These are phyloP conservation scores for Torulaspora gathmanii DNA, from an alignment of 805 yeast species.

Conservation along the genomic window DNA sequence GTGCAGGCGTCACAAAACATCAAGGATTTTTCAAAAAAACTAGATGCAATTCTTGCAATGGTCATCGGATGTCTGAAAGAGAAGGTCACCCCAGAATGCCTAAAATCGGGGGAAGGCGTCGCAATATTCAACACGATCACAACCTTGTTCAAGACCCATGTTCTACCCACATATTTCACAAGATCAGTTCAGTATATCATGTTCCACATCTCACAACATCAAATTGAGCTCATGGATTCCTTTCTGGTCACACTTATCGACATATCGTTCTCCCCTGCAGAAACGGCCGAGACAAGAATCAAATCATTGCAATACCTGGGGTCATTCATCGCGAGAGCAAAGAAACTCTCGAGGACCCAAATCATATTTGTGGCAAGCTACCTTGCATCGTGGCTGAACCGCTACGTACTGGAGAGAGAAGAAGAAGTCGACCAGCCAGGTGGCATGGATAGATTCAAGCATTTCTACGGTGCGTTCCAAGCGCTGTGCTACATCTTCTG, in stretches of 20 bases:
- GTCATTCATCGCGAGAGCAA: slow-evolving; percentile 85
- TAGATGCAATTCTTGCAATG: slow-evolving; percentile 62
- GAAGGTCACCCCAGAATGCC: slow-evolving; percentile 46
- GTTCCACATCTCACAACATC: slow-evolving; percentile 76
- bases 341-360: slow-evolving; percentile 63
- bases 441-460: slow-evolving; percentile 87
- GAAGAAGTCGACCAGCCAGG: slow-evolving; percentile 60
- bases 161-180: slow-evolving; percentile 89
- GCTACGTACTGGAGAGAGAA: slow-evolving; percentile 80
- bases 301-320: slow-evolving; percentile 91
- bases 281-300: slow-evolving; percentile 67
- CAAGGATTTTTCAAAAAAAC: slow-evolving; percentile 54
- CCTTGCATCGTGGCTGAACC: slow-evolving; percentile 75
- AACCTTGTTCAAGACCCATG: slow-evolving; percentile 71
- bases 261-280: slow-evolving; percentile 66
- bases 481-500: slow-evolving; percentile 88
- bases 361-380: slow-evolving; percentile 78
- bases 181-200: slow-evolving; percentile 79
- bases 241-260: slow-evolving; percentile 78
- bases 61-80: slow-evolving; percentile 49
- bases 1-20: slow-evolving; percentile 46
- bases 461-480: slow-evolving; percentile 88
- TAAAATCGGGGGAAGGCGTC: slow-evolving; percentile 61
- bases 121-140: slow-evolving; percentile 66
- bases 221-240: slow-evolving; percentile 78